Conservation (phyloP, 2,329 filamentous ascomycete species). For the Pseudogymnoascus destructans region DNA sequence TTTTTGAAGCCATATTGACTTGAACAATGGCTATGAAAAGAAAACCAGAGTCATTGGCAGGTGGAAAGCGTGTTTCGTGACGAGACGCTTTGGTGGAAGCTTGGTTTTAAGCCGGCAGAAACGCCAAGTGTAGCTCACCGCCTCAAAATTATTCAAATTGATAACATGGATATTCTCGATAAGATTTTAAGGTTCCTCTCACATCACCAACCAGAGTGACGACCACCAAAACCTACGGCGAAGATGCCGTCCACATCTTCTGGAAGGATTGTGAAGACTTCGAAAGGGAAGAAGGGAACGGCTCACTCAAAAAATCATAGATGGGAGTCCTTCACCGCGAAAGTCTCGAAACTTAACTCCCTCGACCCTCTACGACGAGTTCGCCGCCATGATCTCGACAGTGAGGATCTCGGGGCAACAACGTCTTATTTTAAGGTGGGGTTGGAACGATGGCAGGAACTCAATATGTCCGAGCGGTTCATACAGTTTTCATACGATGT, state of each 20-base stretch:
- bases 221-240: conserved; percentile 16
- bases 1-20: conserved; percentile 39
- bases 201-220: conserved; percentile 6
- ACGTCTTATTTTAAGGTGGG: conserved; percentile 81
- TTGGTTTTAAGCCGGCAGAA: conserved; percentile 5
- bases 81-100: not conserved
- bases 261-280: conserved; percentile 55
- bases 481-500: conserved; percentile 63
- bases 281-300: conserved; percentile 58
- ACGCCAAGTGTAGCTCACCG: not conserved
- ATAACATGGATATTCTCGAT: conserved; percentile 9
- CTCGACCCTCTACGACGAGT: conserved; percentile 86
- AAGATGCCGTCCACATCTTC: conserved; percentile 50
- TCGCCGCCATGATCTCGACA: conserved; percentile 70
- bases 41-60: not conserved
- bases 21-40: not conserved
- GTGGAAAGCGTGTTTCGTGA: conserved; percentile 1
- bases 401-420: conserved; percentile 59
- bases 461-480: conserved; percentile 79
- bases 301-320: conserved; percentile 70
- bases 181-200: conserved; percentile 8
- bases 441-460: conserved; percentile 77
- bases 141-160: conserved; percentile 7
- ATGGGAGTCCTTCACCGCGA: conserved; percentile 83
- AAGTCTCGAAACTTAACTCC: conserved; percentile 77